A percentile compares a stretch with the other conserved stretches of the same genome.
These are phyloP conservation scores for Ustilago loliicola DNA, from an alignment of 1,284 basidiomycete species.

Conservation along the genomic window DNA sequence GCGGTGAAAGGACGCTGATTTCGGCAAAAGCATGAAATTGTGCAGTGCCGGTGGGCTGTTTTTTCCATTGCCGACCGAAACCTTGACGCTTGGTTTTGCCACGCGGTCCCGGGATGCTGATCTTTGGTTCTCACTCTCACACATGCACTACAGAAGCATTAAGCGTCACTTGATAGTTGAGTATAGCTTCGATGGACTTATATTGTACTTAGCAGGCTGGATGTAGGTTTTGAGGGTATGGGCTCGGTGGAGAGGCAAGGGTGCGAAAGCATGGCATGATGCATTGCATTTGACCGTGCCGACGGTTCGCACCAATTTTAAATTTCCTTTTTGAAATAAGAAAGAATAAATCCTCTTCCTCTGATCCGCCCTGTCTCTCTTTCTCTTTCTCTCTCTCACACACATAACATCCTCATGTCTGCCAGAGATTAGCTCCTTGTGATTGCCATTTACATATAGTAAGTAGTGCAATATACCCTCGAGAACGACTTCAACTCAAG, in stretches of 20 bases:
- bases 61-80: slow-evolving; percentile 12
- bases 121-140: too few species aligned
- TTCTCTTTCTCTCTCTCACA: background rate
- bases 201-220: too few species aligned
- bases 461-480: too few species aligned
- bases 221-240: too few species aligned
- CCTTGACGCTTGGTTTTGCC: background rate
- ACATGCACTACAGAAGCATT: too few species aligned
- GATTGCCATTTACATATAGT: too few species aligned
- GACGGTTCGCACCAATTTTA: slow-evolving; percentile 4
- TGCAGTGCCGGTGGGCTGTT: background rate
- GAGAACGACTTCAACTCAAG: too few species aligned
- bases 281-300: slow-evolving; percentile 3
- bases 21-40: slow-evolving; percentile 16
- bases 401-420: too few species aligned
- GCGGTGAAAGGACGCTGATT: background rate
- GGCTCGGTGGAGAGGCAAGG: background rate
- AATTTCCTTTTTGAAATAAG: background rate
- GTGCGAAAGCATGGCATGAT: background rate
- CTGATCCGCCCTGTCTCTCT: background rate
- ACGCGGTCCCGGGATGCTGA: slow-evolving; percentile 3
- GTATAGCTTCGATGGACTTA: too few species aligned
- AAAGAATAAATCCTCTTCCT: background rate
- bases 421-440: too few species aligned
- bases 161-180: too few species aligned